Conservation (phyloP, 2,329 filamentous ascomycete genomes). For the Botrytis tulipae region DNA sequence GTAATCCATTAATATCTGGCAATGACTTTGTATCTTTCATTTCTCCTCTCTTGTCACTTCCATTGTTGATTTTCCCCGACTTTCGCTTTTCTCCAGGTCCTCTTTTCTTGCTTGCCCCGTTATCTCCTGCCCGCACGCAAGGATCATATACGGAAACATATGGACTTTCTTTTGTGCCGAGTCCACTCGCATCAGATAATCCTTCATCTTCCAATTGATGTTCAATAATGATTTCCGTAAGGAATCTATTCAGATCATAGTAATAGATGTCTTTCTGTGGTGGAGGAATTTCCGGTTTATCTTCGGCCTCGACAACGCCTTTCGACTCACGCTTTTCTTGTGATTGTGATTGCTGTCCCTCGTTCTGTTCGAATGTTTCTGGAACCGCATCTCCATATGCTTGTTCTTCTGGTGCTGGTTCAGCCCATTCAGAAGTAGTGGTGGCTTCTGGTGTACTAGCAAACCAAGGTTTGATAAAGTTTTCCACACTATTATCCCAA, state of each 20-base stretch:
- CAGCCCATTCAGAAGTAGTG: neutral
- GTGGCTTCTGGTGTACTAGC: slow-evolving; percentile 25
- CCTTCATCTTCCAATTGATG: slow-evolving; percentile 46
- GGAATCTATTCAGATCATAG: slow-evolving; percentile 37
- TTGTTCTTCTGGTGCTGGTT: neutral
- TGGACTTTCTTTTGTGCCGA: slow-evolving; percentile 40
- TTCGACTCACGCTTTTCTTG: neutral
- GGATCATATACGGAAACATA: slow-evolving; percentile 29
- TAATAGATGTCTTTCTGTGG: slow-evolving; percentile 32
- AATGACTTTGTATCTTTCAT: neutral
- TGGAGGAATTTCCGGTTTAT: slow-evolving; percentile 25
- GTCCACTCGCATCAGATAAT: slow-evolving; percentile 45
- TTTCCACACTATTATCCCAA: slow-evolving; percentile 51
- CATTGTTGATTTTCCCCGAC: neutral
- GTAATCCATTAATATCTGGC: slow-evolving; percentile 27
- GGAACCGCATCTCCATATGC: neutral
- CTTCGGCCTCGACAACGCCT: neutral
- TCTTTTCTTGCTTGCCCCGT: slow-evolving; percentile 25
- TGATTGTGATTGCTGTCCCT: neutral
- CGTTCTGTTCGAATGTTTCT: neutral
- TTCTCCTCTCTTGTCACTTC: neutral
- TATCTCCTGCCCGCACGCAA: slow-evolving; percentile 29
- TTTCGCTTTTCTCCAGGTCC: neutral
- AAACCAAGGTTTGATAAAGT: slow-evolving; percentile 46
- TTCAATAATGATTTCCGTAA: slow-evolving; percentile 49